These are phyloP conservation scores for Alternaria longipes DNA, from an alignment of 2,329 filamentous ascomycete genomes.

Conservation along the genomic window DNA sequence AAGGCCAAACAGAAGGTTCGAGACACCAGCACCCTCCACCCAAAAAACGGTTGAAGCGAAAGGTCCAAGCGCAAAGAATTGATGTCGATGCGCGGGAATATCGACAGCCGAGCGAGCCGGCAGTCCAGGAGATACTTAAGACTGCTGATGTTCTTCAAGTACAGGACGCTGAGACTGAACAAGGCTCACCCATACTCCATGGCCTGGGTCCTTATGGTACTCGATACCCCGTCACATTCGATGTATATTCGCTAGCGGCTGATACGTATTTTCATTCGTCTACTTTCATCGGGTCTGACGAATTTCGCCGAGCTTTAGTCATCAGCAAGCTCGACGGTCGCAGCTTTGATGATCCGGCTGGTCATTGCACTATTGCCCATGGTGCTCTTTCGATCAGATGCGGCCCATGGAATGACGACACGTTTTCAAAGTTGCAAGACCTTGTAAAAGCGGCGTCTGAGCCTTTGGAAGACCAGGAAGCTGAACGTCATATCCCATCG, in stretches of 20 bases:
- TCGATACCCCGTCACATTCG: conserved; percentile 63
- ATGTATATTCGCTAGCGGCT: conserved; percentile 58
- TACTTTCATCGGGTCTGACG: conserved; percentile 67
- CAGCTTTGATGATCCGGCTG: conserved; percentile 56
- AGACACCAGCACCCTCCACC: conserved; percentile 10
- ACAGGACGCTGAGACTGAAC: conserved; percentile 14
- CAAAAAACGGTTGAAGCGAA: conserved; percentile 42
- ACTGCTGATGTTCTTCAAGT: conserved; percentile 2
- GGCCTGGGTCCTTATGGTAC: conserved; percentile 61
- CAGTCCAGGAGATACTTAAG: conserved; percentile 27
- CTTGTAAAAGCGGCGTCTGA: conserved; percentile 20
- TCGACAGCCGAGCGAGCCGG: conserved; percentile 55
- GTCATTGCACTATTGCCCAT: conserved; percentile 52
- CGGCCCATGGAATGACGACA: conserved; percentile 65
- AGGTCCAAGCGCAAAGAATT: conserved; percentile 56
- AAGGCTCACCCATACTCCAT: conserved; percentile 32
- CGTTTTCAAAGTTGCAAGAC: conserved; percentile 53
- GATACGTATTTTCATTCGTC: conserved; percentile 65
- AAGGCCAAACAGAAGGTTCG: conserved; percentile 9
- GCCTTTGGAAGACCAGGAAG: conserved; percentile 2
- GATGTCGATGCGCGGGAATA: conserved; percentile 58
- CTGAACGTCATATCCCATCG: neutral
- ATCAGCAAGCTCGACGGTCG: conserved; percentile 27
- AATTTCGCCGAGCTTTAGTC: conserved; percentile 58
- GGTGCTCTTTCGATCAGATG: conserved; percentile 54